Evolutionary conservation across 139 green algal genomes (phyloP), one percentile per base, ranked within the genome.

Genomic region (Monoraphidium neglectum): DNA sequence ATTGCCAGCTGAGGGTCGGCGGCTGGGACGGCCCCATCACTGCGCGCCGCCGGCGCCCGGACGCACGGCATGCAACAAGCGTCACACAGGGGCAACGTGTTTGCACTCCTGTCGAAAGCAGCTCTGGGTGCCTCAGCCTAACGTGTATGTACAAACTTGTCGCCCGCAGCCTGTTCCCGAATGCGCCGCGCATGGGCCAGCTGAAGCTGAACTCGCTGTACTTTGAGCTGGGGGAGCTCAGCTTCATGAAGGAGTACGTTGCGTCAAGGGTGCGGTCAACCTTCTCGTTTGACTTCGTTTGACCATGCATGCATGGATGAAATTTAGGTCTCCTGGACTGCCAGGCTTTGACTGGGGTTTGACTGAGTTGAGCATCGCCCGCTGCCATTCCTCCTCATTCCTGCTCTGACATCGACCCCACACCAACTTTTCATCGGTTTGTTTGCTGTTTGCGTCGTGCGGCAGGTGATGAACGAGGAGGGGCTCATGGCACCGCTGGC

Each of bases 221-320:
- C 62, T 80, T 83, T 12, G 93, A 97, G 82, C 84, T 94, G 26
- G 93, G 93, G 4, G 86, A 95, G 75, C 87, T 90, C 61, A 91
- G 80, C 56, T 97, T 95, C 86, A 94, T 96, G 87, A 89, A 90
- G 63, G 84, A 91, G 59, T 51, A 71, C 0, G 47, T 94, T 15
- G 83, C 78, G 0, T 70, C 86, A 35, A 36, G 84, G 83, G 84
- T 87, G 38, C 37, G 73, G 1, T 0, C 6, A 24, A 12, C 8
- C 8, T 51, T 51, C 12, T 12, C n/a, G n/a, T n/a, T n/a, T n/a
- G n/a, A n/a, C n/a, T n/a, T n/a, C n/a, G n/a, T n/a, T n/a, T n/a
- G n/a, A n/a, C n/a, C n/a, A n/a, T n/a, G n/a, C n/a, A n/a, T n/a
- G n/a, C n/a, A n/a, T n/a, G n/a, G n/a, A n/a, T n/a, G n/a, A n/a